Base-by-base conservation (phyloP, 2,329 filamentous ascomycete species). In the Talaromyces amestolkiae region DNA sequence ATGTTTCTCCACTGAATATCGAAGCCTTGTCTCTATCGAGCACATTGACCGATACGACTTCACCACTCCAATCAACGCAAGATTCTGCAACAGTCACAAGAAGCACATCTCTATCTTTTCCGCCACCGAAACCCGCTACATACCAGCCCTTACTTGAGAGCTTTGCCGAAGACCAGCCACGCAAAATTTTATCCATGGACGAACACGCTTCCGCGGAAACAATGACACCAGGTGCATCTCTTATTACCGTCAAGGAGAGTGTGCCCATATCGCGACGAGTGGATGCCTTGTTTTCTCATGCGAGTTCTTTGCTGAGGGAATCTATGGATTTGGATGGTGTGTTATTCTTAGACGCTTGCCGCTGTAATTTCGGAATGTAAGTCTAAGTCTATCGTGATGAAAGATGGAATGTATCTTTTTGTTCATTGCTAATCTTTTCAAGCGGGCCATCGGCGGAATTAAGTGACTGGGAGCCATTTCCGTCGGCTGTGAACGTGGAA, bases 231-330 rank as follows among this genome's bases (percentile, higher is more conserved):
- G 37, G 11, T 6, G 19, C 35, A 5, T 19, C 56, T 19, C 39
- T 69, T 6, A 39, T 69, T 1, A 61, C 69, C 4, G 69, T 68
- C 1, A 54, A 65, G 1, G 68, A 71, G 15, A 49, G 56, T 1
- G 56, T 58, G 5, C 39, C 67, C 13, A 49, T 70, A 7, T 69
- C 70, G 1, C 49, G 53, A 17, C 66, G 61, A 7, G 65, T 65
- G 3, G 69, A 67, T 9, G 61, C 70, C 9, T 67, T 82, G 1
- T 81, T 82, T 45, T 75, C 78, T 0, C 78, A 76, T 37, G 82
- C 81, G 4, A 79, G 80, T 24, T 71, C 74, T 4, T 73, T 82
- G 2, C 73, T 83, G 13, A 73, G 76, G 3, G 72, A 79, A 33
- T 76, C 76, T 0, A 71, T 82, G 47, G 76, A 80, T 31, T 69